phyloP scores from a whole-genome alignment of 2,329 filamentous ascomycete species.

The Hypoxylon sp. region DNA sequence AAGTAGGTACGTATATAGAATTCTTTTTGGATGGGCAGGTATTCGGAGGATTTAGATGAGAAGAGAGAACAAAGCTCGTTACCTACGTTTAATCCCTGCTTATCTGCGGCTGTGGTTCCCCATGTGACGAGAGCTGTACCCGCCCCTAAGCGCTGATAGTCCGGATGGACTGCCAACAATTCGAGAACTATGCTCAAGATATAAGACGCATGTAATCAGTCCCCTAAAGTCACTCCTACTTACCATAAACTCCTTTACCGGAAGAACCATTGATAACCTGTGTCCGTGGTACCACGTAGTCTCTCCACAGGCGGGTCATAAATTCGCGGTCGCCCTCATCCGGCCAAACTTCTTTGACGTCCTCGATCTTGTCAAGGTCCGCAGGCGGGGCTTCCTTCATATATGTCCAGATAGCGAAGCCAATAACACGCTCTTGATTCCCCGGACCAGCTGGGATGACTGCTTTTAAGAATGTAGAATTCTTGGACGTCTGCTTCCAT shows the following conservation, averaged over 20 bases:
- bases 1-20: background rate
- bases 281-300: conserved; percentile 45
- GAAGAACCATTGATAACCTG: conserved; percentile 34
- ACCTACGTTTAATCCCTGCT: conserved; percentile 39
- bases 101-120: conserved; percentile 45
- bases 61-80: background rate
- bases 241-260: conserved; percentile 47
- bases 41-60: background rate
- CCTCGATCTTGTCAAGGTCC: conserved; percentile 42
- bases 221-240: background rate
- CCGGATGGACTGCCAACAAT: conserved; percentile 46
- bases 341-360: conserved; percentile 46
- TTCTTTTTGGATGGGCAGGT: background rate
- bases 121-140: conserved; percentile 47
- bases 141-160: conserved; percentile 45
- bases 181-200: conserved; percentile 46
- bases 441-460: conserved; percentile 12
- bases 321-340: conserved; percentile 45
- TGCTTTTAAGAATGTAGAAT: conserved; percentile 47
- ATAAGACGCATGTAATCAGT: background rate
- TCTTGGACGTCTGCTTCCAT: conserved; percentile 36
- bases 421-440: conserved; percentile 35
- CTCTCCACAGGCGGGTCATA: conserved; percentile 46
- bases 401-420: conserved; percentile 48
- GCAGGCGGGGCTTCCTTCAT: conserved; percentile 46